Evolutionary conservation across 2,329 filamentous ascomycete genomes (phyloP), one percentile per base, ranked within the genome.

Genomic region (Dryadomyces quercus-mongolicae): DNA sequence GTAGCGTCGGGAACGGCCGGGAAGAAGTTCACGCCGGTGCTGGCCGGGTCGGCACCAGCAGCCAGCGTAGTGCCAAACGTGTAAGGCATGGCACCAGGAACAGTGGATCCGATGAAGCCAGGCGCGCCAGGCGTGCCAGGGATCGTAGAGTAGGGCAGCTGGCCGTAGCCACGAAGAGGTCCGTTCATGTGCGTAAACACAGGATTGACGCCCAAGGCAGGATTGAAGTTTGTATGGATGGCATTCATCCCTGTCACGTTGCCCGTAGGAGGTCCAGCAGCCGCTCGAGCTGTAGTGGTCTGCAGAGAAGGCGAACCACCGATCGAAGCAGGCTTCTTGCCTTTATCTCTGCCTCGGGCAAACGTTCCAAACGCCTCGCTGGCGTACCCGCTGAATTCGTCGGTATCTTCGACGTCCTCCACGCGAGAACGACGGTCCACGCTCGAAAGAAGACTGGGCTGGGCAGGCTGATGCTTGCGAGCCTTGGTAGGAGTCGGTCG

Each of bases 1-100:
- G 74, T 75, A 16, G 78, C 80, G 59, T 80, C 76, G 3, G 78
- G 77, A 16, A 80, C 76, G 31, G 76, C 78, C 1, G 80, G 80
- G 61, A 82, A 76, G 61, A 77, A 82, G 63, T 78, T 74, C 51
- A 76, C 63, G 53, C 74, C 74, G 49, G 62, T 62, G 34, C 52
- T n/a, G 7, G 54, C 51, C 0, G 58, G 46, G n/a, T 60, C 56
- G 2, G 54, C 22, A 9, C 50, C 50, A 15, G 54, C 58, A 42
- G 53, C 50, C 46, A 53, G 7, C n/a, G 22, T 10, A 8, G 22
- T 52, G 40, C 22, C 50, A 15, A 18, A 5, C 20, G 16, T 13
- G n/a, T 36, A 45, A 22, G 50, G 21, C 20, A 46, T 25, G 8
- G 16, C 9, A 2, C 15, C 49, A 21, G 2, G 20, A 7, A n/a